Percentiles rank a stretch among this genome's conserved stretches.
phyloP scores from a whole-genome alignment of 164 flowering plant species.

The Aristolochia fimbriata region DNA sequence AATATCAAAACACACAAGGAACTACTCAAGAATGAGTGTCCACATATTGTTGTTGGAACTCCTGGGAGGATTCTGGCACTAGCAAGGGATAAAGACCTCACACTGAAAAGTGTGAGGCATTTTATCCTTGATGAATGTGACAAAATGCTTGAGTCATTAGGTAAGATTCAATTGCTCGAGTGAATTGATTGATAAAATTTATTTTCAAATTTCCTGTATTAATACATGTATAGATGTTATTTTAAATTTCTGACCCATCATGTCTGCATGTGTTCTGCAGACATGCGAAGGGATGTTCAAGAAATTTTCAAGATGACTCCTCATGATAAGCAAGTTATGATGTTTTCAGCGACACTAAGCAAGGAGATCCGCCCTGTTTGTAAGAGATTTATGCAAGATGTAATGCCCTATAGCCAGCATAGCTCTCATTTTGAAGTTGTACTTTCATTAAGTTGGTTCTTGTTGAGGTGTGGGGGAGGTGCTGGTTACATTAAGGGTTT shows the following conservation, averaged over 20 bases:
- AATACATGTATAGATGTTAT: not conserved
- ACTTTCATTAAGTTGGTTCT: conserved; percentile 27
- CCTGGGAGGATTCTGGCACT: conserved; percentile 90
- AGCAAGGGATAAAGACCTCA: conserved; percentile 84
- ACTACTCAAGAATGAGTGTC: conserved; percentile 86
- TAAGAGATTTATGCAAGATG: conserved; percentile 99
- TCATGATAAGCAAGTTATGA: conserved; percentile 99
- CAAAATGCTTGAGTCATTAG: conserved; percentile 97
- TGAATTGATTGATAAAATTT: not conserved
- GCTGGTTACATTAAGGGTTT: conserved; percentile 2
- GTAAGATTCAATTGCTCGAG: conserved; percentile 26
- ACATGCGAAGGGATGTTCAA: conserved; percentile 98
- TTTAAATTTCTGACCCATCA: not conserved
- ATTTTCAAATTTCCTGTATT: not conserved
- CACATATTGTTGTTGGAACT: conserved; percentile 96
- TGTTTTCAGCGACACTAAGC: conserved; percentile 99
- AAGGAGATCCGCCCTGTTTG: conserved; percentile 99
- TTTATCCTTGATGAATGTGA: conserved; percentile 98
- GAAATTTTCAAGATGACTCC: conserved; percentile 98
- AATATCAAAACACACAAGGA: conserved; percentile 81
- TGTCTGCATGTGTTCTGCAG: conserved; percentile 24
- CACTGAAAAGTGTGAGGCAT: conserved; percentile 88
- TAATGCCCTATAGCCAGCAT: conserved; percentile 70
- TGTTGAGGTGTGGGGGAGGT: conserved; percentile 9
- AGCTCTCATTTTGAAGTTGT: conserved; percentile 37